A percentile compares a stretch with the other conserved stretches of the same genome.
phyloP scores from a whole-genome alignment of 192 early-diverging fungal species.

The Podila minutissima region DNA sequence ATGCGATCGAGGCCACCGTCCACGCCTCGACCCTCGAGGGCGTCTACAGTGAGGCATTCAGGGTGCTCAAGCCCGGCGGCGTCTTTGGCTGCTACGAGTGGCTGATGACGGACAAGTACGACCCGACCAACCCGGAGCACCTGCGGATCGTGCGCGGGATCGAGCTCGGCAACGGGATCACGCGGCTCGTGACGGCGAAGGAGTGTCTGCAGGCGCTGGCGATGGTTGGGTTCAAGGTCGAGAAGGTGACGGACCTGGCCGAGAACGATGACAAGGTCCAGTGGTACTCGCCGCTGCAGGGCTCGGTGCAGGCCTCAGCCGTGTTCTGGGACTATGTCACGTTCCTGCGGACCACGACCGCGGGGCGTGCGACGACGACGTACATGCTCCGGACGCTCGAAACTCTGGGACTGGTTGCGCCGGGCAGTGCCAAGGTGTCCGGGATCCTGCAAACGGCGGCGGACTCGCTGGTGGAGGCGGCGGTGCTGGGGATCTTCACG shows the following conservation, averaged over 20 bases:
- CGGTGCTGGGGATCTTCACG: constrained; percentile 84
- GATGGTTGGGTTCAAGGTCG: constrained; percentile 88
- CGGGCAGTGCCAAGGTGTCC: constrained; percentile 88
- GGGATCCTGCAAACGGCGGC: constrained; percentile 83
- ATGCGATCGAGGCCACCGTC: constrained; percentile 95
- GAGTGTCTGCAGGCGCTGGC: constrained; percentile 83
- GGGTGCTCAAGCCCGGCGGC: constrained; percentile 92
- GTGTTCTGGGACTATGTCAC: constrained; percentile 61
- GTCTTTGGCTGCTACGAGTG: constrained; percentile 96
- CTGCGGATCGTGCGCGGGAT: constrained; percentile 81
- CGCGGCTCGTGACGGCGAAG: constrained; percentile 80
- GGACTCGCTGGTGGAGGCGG: constrained; percentile 83
- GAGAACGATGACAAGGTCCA: constrained; percentile 71
- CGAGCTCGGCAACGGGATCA: constrained; percentile 91
- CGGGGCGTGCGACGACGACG: constrained; percentile 80
- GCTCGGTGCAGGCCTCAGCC: constrained; percentile 57
- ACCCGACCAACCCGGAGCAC: constrained; percentile 80
- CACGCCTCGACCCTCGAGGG: constrained; percentile 87
- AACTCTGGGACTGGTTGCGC: constrained; percentile 81
- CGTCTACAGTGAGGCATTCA: constrained; percentile 90
- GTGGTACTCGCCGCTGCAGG: constrained; percentile 89
- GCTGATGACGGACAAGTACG: constrained; percentile 91
- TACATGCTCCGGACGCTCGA: constrained; percentile 82
- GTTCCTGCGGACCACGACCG: constrained; percentile 56
- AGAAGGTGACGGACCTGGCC: constrained; percentile 70